Evolutionary conservation across 805 yeast genomes (phyloP), one percentile per base, ranked within the genome.

Genomic region (Starmerella potacharoeniae): DNA sequence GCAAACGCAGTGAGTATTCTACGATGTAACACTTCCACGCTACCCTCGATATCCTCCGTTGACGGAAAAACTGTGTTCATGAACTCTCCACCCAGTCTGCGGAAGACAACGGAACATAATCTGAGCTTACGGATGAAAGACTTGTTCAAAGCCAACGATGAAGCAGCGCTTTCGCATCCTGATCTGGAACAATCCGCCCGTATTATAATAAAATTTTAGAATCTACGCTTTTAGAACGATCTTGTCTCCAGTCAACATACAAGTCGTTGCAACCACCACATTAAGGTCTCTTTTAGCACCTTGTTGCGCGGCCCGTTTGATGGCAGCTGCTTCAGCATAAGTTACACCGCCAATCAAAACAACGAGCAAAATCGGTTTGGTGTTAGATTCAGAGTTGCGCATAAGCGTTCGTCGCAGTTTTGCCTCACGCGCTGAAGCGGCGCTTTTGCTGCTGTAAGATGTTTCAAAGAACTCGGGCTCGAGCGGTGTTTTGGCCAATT

Each of bases 261-360:
- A 76, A 49, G 80, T 81, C 2, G 80, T 70, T 2, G 78, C 65
- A 2, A 80, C 68, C 6, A 78, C 61, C 43, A 80, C 66, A 37
- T 73, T 67, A 8, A 70, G 66, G 29, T 72, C 36, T 10, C 73
- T 48, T 71, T 69, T 55, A 6, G 49, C 46, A 8, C 45, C 36
- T 9, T 28, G 42, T 3, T 33, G 37, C 1, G 85, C 80, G n/a
- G 86, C 73, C 53, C 74, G 76, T 62, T 82, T 73, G 48, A 91
- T 69, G 3, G 89, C 81, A 3, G 91, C 79, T 16, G 90, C 73
- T 68, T 91, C 98, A 8, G 93, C 81, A 65, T 86, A 75, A 0
- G 97, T 87, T 7, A 90, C 71, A 0, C 98, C 97, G 13, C 97
- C 97, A 42, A 90, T 64, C 58, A 84, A 81, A 78, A 51, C 86